Base-by-base conservation (phyloP, 2,329 filamentous ascomycete species). In the Pseudogymnoascus sp. region DNA sequence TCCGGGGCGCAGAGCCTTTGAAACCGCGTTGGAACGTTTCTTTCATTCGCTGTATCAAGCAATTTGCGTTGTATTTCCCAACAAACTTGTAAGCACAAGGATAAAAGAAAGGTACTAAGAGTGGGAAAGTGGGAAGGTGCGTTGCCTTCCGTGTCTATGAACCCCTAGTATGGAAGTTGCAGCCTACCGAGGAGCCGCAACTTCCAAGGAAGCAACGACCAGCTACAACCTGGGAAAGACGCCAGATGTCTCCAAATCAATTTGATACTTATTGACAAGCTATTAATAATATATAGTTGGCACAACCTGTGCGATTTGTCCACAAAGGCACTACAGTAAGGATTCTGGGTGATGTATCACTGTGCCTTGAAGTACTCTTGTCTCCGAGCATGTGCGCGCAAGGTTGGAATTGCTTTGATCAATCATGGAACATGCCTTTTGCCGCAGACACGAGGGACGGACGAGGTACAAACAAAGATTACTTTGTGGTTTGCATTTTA, bases 171-270 rank as follows among this genome's bases (percentile, higher is more conserved):
- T 48, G 42, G 42, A 48, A 48, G 42, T 21, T 48, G 25, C 42
- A 48, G 25, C 42, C 42, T 48, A 48, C 42, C 42, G 42, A 48
- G 25, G 42, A 48, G 42, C 42, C 25, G 42, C 42, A 48, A 48
- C 42, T 15, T 48, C 25, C 25, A 48, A 48, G 42, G 13, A 29
- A 48, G 13, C 13, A 29, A 8, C 12, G 5, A 48, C 13, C 42
- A 48, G 42, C 42, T 13, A 48, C 42, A 48, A 13, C 42, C 25
- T 48, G 25, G 13, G 42, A 48, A 15, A 15, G 42, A 48, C 10
- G 25, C 12, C 2, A 25, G 15, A n/a, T 48, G 13, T 42, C 42
- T 48, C 29, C 7, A 48, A 48, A 29, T n/a, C 13, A 48, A 29
- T n/a, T 27, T 29, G 21, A 29, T 29, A n/a, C 7, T 9, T 29